Evolutionary conservation across 148 eudicot genomes (phyloP).

Genomic region (Simmondsia chinensis): DNA sequence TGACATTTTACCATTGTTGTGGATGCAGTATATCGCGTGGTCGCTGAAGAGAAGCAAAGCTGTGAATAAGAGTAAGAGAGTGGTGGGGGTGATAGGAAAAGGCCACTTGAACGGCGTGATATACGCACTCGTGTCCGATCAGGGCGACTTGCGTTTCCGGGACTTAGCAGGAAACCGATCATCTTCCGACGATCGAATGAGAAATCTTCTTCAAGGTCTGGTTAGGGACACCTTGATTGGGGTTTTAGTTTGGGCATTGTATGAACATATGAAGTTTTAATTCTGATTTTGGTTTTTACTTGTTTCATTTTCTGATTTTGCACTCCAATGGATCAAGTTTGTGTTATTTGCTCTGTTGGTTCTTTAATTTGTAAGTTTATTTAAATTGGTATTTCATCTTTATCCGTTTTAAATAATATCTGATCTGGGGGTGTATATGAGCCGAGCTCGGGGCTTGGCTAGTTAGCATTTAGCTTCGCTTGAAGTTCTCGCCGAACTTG

Average conservation of each 20-base stretch:
- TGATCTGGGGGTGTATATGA: no score
- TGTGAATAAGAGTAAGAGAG: conserved; percentile 64
- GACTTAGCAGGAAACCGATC: conserved; percentile 64
- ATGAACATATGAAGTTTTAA: conserved; percentile 36
- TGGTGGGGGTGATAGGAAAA: conserved; percentile 92
- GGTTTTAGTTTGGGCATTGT: conserved; percentile 59
- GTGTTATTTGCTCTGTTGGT: no score
- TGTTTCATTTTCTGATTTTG: neutral
- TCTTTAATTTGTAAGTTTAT: no score
- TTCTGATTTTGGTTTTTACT: neutral
- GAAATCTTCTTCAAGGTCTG: conserved; percentile 33
- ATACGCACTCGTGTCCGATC: conserved; percentile 71
- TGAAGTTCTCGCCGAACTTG: no score
- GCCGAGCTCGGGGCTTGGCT: no score
- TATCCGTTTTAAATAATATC: no score
- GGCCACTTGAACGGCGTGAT: conserved; percentile 94
- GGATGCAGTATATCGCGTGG: conserved; percentile 82
- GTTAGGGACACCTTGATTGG: conserved; percentile 76
- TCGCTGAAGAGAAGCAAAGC: conserved; percentile 97
- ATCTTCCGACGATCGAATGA: conserved; percentile 35
- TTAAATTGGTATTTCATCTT: no score
- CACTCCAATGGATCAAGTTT: neutral
- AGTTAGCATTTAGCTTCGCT: no score
- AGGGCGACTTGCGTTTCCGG: conserved; percentile 65
- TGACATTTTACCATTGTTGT: neutral